phyloP scores from a whole-genome alignment of 768 basidiomycete genomes.

The Coprinopsis strossmayeri region DNA sequence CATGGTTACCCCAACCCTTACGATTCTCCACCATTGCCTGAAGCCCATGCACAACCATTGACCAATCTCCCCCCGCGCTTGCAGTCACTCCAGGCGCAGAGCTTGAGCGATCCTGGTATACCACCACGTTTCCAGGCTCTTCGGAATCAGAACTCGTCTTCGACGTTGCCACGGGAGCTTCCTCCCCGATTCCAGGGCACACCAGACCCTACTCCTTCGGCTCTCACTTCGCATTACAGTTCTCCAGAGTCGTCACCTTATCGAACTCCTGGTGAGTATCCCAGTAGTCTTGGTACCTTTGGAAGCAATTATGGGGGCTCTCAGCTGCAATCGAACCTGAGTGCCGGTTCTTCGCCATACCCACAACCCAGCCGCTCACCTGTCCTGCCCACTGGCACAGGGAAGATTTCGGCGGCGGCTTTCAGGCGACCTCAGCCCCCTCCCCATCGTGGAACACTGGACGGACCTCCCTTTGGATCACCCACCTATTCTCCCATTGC shows the following conservation, averaged over 20 bases:
- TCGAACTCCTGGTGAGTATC: constrained; percentile 3
- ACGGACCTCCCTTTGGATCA: constrained; percentile 11
- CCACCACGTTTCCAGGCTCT: constrained; percentile 3
- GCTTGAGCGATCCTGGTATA: neutral
- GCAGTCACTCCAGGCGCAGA: neutral
- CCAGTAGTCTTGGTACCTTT: neutral
- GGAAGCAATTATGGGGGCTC: neutral
- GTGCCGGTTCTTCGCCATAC: too few species aligned
- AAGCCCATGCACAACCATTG: neutral
- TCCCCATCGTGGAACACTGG: constrained; percentile 21
- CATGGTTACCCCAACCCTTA: neutral
- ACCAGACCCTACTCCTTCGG: neutral
- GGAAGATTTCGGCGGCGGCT: constrained; percentile 72
- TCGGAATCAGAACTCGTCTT: neutral
- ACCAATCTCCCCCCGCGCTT: neutral
- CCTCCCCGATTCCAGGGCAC: constrained; percentile 1
- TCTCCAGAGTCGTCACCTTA: neutral
- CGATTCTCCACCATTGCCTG: neutral
- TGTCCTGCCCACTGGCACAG: constrained; percentile 27
- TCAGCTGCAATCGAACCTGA: neutral
- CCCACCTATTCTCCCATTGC: neutral
- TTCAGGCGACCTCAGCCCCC: constrained; percentile 48
- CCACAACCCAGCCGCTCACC: neutral
- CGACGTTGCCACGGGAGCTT: neutral
- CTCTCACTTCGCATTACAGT: neutral